These are phyloP conservation scores for Citropsis articulata DNA, from an alignment of 345 rosid genomes.

Conservation along the genomic window DNA sequence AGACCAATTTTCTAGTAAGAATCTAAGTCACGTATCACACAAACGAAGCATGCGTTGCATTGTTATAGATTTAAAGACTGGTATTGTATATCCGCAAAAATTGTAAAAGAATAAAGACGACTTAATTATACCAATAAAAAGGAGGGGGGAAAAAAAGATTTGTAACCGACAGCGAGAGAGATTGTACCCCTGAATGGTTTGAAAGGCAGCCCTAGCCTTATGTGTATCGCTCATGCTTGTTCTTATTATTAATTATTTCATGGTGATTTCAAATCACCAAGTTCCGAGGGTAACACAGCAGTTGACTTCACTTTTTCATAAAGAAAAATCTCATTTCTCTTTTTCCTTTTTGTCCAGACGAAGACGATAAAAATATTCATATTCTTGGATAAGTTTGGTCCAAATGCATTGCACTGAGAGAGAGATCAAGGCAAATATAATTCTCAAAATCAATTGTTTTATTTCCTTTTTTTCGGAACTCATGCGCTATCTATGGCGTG, in stretches of 20 bases:
- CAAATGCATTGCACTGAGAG: background rate
- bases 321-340: background rate
- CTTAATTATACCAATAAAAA: too few species aligned
- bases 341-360: background rate
- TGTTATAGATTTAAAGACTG: too few species aligned
- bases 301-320: background rate
- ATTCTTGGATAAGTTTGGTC: background rate
- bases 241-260: too few species aligned
- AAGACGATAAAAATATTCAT: background rate
- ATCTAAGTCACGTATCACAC: background rate
- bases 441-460: background rate
- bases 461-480: background rate
- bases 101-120: too few species aligned
- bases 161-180: too few species aligned
- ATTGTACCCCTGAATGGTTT: too few species aligned
- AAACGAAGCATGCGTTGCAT: too few species aligned
- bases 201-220: too few species aligned
- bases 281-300: background rate
- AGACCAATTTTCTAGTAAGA: background rate
- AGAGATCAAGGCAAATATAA: background rate
- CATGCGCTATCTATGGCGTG: background rate
- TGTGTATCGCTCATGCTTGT: too few species aligned
- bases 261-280: background rate
- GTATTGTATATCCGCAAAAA: too few species aligned
- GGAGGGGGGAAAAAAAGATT: too few species aligned